Base-by-base conservation (phyloP, 768 basidiomycete genomes). In the Boletus pseudopeckii region DNA sequence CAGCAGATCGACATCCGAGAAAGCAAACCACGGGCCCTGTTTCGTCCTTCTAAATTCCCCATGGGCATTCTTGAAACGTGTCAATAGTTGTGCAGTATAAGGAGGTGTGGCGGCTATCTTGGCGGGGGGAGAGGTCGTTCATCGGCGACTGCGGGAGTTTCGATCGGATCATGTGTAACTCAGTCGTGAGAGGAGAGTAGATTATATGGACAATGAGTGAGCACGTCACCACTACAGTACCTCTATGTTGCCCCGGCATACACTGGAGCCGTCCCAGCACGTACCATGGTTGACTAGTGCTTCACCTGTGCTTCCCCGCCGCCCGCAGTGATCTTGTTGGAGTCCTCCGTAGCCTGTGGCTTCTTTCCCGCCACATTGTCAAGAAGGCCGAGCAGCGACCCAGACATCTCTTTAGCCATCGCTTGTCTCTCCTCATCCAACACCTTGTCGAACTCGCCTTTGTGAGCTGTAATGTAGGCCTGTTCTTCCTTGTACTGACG, bases 381-480 rank as follows among this genome's bases (percentile, higher is more conserved):
- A 6, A 69, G 43, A 9, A 65, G 62, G 20, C 68, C 66, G 53
- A 73, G 75, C 49, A 79, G 53, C 7, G 72, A 76, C 17, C 74
- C 76, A 2, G 73, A 69, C 77, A 80, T 74, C 62, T 80, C 77
- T 55, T 71, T 71, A 53, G 73, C 71, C 72, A 77, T 73, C 30
- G 73, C 73, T 63, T 82, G 72, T 50, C 69, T 73, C 40, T 82
- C 80, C 48, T 81, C 80, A 61, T 82, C 80, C 59, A 82, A 66
- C 62, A 74, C 49, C 49, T 71, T 66, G 56, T 82, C 78, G 56
- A 82, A 80, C 45, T 78, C 72, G 33, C 60, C 74, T 64, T 77
- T 81, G 70, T 83, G 76, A 38, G 77, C 63, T 33, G 67, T 67
- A 56, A 83, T 75, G 61, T 80, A 82, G 48, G 77, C 73, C 53